Percentiles rank a stretch among this genome's conserved stretches.
Evolutionary conservation across 1,284 basidiomycete genomes (phyloP).

Genomic region (Stygiomarasmius scandens): DNA sequence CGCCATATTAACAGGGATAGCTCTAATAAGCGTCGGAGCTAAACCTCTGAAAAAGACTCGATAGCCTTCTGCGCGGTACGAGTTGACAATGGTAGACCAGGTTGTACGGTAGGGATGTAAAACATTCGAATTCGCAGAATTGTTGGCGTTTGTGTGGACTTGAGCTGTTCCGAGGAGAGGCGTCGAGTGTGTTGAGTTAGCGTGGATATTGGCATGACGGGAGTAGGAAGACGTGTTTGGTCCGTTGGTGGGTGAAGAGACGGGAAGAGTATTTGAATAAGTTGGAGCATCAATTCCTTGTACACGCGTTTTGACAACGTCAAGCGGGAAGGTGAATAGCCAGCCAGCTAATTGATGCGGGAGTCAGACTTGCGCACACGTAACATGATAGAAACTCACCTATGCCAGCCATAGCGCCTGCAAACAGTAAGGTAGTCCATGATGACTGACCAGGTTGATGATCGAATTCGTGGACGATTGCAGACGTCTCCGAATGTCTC

Average conservation of each 20-base stretch:
- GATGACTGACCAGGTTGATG: constrained; percentile 36
- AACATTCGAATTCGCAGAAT: no score
- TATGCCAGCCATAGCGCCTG: constrained; percentile 80
- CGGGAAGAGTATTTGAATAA: background rate
- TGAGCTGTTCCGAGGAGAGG: background rate
- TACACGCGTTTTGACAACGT: constrained; percentile 86
- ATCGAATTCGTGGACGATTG: constrained; percentile 50
- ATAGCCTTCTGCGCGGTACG: constrained; percentile 67
- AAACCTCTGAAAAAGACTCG: constrained; percentile 77
- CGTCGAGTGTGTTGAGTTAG: constrained; percentile 1
- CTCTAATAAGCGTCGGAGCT: constrained; percentile 71
- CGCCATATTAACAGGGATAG: constrained; percentile 61
- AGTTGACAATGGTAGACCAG: constrained; percentile 57
- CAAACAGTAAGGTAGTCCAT: constrained; percentile 67
- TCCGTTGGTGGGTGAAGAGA: background rate
- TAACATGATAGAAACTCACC: constrained; percentile 27
- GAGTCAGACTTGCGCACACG: no score
- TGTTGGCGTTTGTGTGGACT: background rate
- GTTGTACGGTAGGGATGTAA: constrained; percentile 63
- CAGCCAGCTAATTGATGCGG: constrained; percentile 70
- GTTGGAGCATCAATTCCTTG: constrained; percentile 50
- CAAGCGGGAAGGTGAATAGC: constrained; percentile 79
- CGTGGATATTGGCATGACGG: background rate
- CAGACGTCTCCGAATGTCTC: constrained; percentile 32
- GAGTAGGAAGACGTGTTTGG: background rate